Percentiles rank a stretch among this genome's conserved stretches.
phyloP scores from a whole-genome alignment of 2,329 filamentous ascomycete genomes.

The Trichoderma atroviride region DNA sequence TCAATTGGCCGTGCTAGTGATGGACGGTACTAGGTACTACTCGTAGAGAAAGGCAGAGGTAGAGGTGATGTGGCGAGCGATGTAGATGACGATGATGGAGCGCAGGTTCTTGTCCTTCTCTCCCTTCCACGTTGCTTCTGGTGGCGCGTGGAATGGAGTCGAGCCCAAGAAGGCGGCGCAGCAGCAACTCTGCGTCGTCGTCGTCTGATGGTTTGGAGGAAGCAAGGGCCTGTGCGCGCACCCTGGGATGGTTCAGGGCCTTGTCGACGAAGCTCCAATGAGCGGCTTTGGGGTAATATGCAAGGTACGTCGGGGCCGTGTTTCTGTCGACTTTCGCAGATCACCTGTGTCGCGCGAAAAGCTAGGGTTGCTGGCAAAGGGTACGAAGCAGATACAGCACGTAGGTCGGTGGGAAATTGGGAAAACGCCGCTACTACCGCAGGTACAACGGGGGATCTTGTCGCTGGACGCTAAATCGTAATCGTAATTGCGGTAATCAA shows the following conservation, averaged over 20 bases:
- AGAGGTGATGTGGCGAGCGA: not conserved
- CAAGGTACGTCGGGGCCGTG: conserved; percentile 7
- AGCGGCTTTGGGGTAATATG: conserved; percentile 2
- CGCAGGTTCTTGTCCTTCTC: not conserved
- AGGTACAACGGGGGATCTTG: not conserved
- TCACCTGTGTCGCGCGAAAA: not conserved
- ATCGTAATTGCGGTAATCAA: not conserved
- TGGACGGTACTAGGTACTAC: not conserved
- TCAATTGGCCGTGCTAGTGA: not conserved
- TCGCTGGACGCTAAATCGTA: not conserved
- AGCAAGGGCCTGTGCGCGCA: conserved; percentile 25
- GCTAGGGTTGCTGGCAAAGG: not conserved
- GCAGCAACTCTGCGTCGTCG: not conserved
- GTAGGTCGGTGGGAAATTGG: not conserved
- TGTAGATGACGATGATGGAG: not conserved
- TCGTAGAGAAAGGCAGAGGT: not conserved
- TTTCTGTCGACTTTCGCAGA: not conserved
- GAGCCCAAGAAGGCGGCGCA: conserved; percentile 13
- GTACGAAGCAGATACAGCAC: not conserved
- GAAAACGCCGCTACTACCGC: not conserved
- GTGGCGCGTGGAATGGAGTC: conserved; percentile 19
- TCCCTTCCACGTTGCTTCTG: conserved; percentile 17
- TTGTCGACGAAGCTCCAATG: conserved; percentile 8
- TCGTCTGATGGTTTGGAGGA: conserved; percentile 7
- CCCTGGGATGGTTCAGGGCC: not conserved